Conservation (phyloP, 306 rosid genomes). For the Prunus dulcis region DNA sequence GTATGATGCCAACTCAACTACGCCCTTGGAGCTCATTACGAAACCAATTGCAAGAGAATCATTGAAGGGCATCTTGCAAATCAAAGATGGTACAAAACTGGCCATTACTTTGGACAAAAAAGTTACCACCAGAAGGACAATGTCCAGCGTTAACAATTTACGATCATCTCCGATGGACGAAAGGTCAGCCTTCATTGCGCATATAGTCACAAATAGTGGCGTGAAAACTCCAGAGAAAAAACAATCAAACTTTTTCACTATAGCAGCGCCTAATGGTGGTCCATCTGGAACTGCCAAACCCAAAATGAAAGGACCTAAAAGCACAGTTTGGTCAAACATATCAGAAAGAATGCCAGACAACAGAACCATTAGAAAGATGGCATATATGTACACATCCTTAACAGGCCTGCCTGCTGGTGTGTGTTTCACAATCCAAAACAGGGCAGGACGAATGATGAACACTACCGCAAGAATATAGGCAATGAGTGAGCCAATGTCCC, state of each 20-base stretch:
- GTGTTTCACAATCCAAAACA: conserved; percentile 56
- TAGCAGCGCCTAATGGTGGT: conserved; percentile 61
- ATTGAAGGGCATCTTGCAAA: conserved; percentile 32
- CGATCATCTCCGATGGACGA: neutral
- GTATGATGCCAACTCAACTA: conserved; percentile 42
- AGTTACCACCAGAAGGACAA: conserved; percentile 6
- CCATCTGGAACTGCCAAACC: conserved; percentile 71
- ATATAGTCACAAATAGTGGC: conserved; percentile 46
- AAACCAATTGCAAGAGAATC: conserved; percentile 44
- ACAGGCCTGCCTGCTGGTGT: conserved; percentile 66
- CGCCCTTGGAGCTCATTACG: conserved; percentile 54
- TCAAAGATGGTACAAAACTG: conserved; percentile 29
- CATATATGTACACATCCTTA: conserved; percentile 33
- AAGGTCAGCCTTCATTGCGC: conserved; percentile 48
- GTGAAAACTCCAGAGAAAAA: conserved; percentile 39
- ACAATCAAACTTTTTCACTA: conserved; percentile 43
- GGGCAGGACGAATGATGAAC: conserved; percentile 38
- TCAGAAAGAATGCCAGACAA: conserved; percentile 6
- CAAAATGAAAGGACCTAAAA: conserved; percentile 42
- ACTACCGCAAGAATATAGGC: neutral
- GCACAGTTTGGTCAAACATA: conserved; percentile 12
- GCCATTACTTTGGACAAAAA: conserved; percentile 30
- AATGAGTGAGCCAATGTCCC: neutral
- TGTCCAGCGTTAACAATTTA: conserved; percentile 6
- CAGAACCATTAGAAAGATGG: conserved; percentile 21